Conservation (phyloP, 2,329 filamentous ascomycete species). For the Microascus cirrosus region DNA sequence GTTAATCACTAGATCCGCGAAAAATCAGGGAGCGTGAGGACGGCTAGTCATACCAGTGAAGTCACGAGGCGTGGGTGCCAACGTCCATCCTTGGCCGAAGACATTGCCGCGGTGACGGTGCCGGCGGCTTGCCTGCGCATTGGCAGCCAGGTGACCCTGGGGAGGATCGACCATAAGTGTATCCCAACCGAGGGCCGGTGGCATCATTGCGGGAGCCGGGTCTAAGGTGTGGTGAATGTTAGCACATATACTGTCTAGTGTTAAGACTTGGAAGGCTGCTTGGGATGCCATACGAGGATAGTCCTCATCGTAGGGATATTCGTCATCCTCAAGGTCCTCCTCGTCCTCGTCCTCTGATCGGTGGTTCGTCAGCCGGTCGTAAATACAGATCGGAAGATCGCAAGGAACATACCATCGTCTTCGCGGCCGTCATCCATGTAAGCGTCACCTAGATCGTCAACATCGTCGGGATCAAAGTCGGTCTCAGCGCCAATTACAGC, state of each 20-base stretch:
- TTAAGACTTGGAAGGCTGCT: background rate
- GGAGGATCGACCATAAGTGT: conserved; percentile 12
- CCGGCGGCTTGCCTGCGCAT: background rate
- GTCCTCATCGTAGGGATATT: conserved; percentile 50
- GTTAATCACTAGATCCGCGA: background rate
- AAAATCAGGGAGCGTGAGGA: background rate
- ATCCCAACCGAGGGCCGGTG: conserved; percentile 45
- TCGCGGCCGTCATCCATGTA: conserved; percentile 46
- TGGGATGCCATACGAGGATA: conserved; percentile 37
- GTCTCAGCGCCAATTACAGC: conserved; percentile 39
- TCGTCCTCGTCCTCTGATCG: conserved; percentile 53
- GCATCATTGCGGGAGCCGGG: conserved; percentile 33
- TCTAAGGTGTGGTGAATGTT: conserved; percentile 6
- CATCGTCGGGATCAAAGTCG: conserved; percentile 41
- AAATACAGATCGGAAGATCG: background rate
- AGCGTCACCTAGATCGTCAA: conserved; percentile 38
- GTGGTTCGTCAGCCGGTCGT: conserved; percentile 15
- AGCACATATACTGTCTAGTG: background rate
- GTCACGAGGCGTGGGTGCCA: conserved; percentile 39
- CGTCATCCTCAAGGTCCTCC: conserved; percentile 57
- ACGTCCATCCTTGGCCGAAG: conserved; percentile 18
- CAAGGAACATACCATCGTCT: conserved; percentile 36
- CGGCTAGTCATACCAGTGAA: conserved; percentile 30
- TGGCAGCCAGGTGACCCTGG: background rate
- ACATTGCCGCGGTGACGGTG: background rate